phyloP scores from a whole-genome alignment of 2,329 filamentous ascomycete genomes.

The Neonectria coccinea region DNA sequence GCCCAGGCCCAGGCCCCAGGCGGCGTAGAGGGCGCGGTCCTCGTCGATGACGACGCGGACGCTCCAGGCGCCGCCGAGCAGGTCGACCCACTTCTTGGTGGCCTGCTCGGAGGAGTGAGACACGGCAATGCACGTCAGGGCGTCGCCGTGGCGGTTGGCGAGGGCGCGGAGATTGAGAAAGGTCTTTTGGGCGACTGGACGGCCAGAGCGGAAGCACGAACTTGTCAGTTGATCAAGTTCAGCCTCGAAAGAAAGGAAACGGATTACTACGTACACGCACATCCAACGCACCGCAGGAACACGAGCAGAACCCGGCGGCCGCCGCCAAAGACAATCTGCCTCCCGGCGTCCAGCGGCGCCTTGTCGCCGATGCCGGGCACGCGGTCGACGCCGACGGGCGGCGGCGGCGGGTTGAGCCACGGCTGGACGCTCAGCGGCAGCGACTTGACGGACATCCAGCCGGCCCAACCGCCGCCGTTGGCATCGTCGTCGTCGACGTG shows the following conservation, averaged over 20 bases:
- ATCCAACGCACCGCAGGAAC: conserved; percentile 67
- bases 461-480: conserved; percentile 50
- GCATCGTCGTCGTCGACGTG: conserved; percentile 43
- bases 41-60: conserved; percentile 68
- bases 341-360: conserved; percentile 61
- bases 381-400: conserved; percentile 59
- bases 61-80: conserved; percentile 68
- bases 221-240: conserved; percentile 1
- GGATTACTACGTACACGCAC: conserved; percentile 60
- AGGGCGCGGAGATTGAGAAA: conserved; percentile 68
- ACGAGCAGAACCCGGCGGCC: conserved; percentile 61
- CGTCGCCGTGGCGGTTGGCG: conserved; percentile 61
- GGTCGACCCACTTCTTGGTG: conserved; percentile 67
- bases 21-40: conserved; percentile 67
- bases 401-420: conserved; percentile 64
- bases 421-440: conserved; percentile 65
- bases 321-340: conserved; percentile 57
- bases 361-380: conserved; percentile 62
- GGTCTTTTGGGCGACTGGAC: conserved; percentile 65
- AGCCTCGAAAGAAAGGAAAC: conserved; percentile 11
- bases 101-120: conserved; percentile 69
- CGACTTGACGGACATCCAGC: conserved; percentile 63
- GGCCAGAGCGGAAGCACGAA: background rate
- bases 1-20: conserved; percentile 68
- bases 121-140: conserved; percentile 67